Conservation (phyloP, 139 green algal genomes). For the Mesotaenium endlicherianum region DNA sequence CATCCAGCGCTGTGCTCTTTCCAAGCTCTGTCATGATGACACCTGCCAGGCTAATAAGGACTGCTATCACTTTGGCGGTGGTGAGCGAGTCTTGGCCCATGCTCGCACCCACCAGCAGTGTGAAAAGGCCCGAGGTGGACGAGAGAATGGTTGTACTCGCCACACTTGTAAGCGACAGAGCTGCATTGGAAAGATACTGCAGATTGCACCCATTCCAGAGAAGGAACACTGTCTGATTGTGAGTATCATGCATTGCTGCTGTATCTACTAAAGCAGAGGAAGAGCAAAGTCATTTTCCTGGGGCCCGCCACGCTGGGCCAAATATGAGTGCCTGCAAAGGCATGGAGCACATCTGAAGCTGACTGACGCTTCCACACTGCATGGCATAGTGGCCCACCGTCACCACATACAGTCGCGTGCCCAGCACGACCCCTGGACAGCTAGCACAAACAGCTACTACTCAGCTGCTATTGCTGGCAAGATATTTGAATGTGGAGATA, state of each 20-base stretch:
- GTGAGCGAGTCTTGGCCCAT: slow-evolving; percentile 24
- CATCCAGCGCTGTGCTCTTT: slow-evolving; percentile 20
- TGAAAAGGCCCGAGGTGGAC: slow-evolving; percentile 47
- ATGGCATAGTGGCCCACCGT: too few relatives aligned
- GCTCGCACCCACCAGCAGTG: slow-evolving; percentile 30
- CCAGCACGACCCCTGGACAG: too few relatives aligned
- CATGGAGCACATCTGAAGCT: too few relatives aligned
- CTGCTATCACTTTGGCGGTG: slow-evolving; percentile 27
- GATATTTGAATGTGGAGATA: too few relatives aligned
- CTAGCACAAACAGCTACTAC: too few relatives aligned
- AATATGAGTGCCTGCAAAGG: too few relatives aligned
- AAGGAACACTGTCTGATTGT: neutral
- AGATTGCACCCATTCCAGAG: neutral
- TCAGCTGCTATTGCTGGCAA: too few relatives aligned
- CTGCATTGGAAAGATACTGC: slow-evolving; percentile 39
- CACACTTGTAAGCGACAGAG: slow-evolving; percentile 43
- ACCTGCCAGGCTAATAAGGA: slow-evolving; percentile 23
- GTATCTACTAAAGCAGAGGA: neutral
- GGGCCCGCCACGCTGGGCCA: too few relatives aligned
- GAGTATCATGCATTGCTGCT: too few relatives aligned
- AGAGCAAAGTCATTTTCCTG: too few relatives aligned
- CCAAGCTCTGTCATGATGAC: slow-evolving; percentile 44
- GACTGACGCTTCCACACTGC: too few relatives aligned
- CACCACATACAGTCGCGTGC: too few relatives aligned
- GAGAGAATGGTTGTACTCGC: slow-evolving; percentile 45